Conservation (phyloP, 164 flowering plant genomes). For the Buxus sempervirens region DNA sequence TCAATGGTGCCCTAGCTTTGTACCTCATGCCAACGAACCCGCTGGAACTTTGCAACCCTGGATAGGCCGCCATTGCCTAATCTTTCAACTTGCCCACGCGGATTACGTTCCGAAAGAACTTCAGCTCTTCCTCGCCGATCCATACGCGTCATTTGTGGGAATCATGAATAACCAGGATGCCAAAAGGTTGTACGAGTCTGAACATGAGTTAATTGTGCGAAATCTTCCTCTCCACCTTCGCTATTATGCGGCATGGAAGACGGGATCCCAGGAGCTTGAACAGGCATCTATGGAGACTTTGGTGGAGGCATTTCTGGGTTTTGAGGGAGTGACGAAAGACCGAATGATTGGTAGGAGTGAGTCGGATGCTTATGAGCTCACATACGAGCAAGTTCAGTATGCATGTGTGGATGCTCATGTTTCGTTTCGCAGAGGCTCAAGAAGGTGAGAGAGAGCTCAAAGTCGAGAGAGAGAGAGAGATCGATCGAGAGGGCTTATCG, state of each 20-base stretch:
- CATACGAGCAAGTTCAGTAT: slow-evolving; percentile 14
- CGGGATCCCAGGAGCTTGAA: too few species aligned
- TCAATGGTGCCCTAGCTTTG: too few species aligned
- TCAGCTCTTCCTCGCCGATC: background rate
- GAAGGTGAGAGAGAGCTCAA: too few species aligned
- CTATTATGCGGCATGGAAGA: background rate
- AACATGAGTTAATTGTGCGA: background rate
- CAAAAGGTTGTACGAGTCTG: background rate
- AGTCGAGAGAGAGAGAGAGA: too few species aligned
- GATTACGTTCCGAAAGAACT: background rate
- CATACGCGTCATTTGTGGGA: slow-evolving; percentile 18
- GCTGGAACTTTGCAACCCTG: background rate
- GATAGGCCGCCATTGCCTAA: background rate
- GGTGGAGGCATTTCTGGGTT: slow-evolving; percentile 6
- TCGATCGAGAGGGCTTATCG: too few species aligned
- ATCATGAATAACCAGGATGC: slow-evolving; percentile 7
- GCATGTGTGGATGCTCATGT: slow-evolving; percentile 21
- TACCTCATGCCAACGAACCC: background rate
- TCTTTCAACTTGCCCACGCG: background rate
- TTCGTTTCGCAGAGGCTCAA: too few species aligned
- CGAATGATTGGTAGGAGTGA: slow-evolving; percentile 7
- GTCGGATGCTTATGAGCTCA: slow-evolving; percentile 15
- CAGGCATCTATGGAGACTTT: background rate
- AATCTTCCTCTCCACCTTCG: background rate
- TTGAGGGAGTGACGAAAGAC: slow-evolving; percentile 5